Evolutionary conservation across 1,284 basidiomycete genomes (phyloP), one percentile per base, ranked within the genome.

Genomic region (Sporisorium graminicola): DNA sequence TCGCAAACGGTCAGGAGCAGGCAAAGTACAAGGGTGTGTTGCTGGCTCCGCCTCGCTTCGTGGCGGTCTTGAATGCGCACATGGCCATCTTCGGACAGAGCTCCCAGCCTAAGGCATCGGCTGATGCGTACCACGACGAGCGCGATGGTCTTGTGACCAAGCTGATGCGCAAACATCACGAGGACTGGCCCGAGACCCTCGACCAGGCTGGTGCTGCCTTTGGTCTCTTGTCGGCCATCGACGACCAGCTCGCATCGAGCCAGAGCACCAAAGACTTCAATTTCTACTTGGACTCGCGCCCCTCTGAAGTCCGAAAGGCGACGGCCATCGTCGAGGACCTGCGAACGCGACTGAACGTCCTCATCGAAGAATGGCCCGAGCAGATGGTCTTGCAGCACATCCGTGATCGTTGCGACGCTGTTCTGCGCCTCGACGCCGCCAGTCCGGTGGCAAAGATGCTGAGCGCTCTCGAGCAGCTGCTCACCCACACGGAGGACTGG

Each of bases 351-450:
- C 65, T 84, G n/a, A 52, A 43, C 5, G 66, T 14, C 7, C 88
- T 98, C 24, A 89, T 93, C 42, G 86, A 88, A 66, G 92, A 95
- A 77, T 98, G 94, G 94, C 96, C 97, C 0, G 97, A 99, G 76
- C 97, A 99, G 85, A 94, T 96, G 91, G 94, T 98, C 6, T 88
- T 98, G 33, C 92, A 92, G 60, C 92, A 98, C 85, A 89, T 99
- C 50, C 88, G 89, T 27, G 90, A 90, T 62, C 92, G 93, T 26
- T 95, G 93, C 80, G 89, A 92, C 40, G 87, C 88, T 7, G 89
- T 96, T 55, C 87, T 94, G 44, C 85, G 87, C 0, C 87, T 96
- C 20, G 88, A 90, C 59, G 87, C 93, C 6, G 87, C 89, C 51
- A 91, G 91, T 73, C 91, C 97, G 0, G 87, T 98, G 6, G 94